Conservation (phyloP, 2,329 filamentous ascomycete species). For the Fusarium fracticaudum region DNA sequence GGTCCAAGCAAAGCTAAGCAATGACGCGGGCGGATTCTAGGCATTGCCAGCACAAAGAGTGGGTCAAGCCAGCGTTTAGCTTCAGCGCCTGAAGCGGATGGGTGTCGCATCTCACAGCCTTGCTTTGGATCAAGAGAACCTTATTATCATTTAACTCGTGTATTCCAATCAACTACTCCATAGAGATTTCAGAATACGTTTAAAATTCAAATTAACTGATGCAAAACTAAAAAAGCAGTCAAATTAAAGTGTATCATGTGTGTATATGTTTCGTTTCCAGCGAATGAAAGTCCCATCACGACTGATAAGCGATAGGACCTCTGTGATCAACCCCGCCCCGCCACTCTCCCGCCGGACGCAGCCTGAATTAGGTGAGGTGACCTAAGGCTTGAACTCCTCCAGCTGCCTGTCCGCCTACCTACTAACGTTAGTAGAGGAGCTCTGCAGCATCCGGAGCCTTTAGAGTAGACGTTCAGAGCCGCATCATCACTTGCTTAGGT, state of each 20-base stretch:
- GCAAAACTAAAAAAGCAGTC: background rate
- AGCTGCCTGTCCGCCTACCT: slow-evolving; percentile 19
- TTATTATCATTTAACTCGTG: background rate
- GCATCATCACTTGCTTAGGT: slow-evolving; percentile 27
- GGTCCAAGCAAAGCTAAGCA: background rate
- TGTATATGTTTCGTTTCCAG: background rate
- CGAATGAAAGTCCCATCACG: background rate
- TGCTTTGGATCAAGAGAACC: background rate
- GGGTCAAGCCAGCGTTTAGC: background rate
- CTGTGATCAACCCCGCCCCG: slow-evolving; percentile 2
- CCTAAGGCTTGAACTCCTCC: slow-evolving; percentile 14
- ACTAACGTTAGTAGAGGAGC: background rate
- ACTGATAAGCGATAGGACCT: slow-evolving; percentile 1
- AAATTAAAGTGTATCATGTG: background rate
- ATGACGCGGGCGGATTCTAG: slow-evolving; percentile 33
- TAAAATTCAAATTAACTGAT: background rate
- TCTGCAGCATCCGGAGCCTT: slow-evolving; percentile 21
- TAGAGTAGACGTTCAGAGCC: slow-evolving; percentile 11
- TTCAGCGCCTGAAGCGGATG: slow-evolving; percentile 21
- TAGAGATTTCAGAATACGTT: too few relatives aligned
- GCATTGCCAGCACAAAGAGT: slow-evolving; percentile 12
- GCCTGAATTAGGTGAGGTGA: background rate
- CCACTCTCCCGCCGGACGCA: background rate
- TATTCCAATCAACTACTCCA: background rate
- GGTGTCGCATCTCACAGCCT: slow-evolving; percentile 9